Conservation (phyloP, 2,329 filamentous ascomycete genomes). For the Cryphonectria carpinicola region DNA sequence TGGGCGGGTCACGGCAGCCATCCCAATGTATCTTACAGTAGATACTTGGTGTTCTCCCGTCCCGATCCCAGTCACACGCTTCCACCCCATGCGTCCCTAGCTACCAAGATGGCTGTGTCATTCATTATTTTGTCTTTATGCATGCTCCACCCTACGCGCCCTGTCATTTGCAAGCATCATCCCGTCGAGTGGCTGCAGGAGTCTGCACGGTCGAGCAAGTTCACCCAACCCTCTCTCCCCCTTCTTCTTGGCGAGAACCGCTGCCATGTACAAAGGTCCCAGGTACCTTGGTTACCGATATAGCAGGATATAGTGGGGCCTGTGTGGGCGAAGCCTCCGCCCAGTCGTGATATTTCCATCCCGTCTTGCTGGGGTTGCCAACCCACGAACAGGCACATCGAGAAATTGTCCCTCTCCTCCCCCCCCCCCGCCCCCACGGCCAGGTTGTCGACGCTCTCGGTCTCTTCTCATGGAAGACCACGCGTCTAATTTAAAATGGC, state of each 20-base stretch:
- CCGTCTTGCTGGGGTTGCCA: not conserved
- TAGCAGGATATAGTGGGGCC: not conserved
- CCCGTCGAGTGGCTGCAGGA: not conserved
- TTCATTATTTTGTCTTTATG: not conserved
- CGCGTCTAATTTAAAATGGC: constrained; percentile 9
- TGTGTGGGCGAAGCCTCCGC: not conserved
- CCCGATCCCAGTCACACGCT: constrained; percentile 11
- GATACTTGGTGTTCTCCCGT: not conserved
- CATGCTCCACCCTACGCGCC: constrained; percentile 6
- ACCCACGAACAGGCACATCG: not conserved
- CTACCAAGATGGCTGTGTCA: constrained; percentile 12
- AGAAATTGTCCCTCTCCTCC: not conserved
- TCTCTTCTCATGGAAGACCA: not conserved
- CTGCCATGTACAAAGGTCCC: not conserved
- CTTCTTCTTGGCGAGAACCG: not conserved
- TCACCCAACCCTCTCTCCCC: not conserved
- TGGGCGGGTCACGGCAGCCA: constrained; percentile 5
- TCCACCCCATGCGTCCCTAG: constrained; percentile 3
- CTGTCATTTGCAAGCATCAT: constrained; percentile 13
- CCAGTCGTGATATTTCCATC: not conserved
- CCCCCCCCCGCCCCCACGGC: no score
- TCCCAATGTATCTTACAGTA: constrained; percentile 9
- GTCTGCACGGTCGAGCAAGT: not conserved
- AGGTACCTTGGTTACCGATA: not conserved
- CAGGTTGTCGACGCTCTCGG: not conserved